A percentile compares a stretch with the other conserved stretches of the same genome.
Conservation (phyloP, 129 eudicot species). For the Saussurea involucrata region DNA sequence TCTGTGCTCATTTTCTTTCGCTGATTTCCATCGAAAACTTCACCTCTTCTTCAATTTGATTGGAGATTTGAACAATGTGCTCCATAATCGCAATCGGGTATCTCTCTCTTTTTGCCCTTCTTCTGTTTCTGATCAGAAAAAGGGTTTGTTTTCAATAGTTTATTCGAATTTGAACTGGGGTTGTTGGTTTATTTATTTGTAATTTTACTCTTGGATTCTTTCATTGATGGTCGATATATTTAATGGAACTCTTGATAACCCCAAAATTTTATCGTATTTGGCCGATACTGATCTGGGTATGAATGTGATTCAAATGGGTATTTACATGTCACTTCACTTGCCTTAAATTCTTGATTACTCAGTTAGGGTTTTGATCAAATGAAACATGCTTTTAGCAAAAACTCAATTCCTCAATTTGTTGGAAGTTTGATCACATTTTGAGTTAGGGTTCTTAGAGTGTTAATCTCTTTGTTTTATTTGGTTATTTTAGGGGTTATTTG, state of each 20-base stretch:
- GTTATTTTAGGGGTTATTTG: slow-evolving; percentile 8
- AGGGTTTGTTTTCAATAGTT: slow-evolving; percentile 10
- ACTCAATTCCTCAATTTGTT: slow-evolving; percentile 1
- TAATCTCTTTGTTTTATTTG: slow-evolving; percentile 19
- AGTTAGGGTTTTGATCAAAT: slow-evolving; percentile 15
- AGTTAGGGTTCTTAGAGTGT: slow-evolving; percentile 11
- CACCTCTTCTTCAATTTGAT: slow-evolving; percentile 22
- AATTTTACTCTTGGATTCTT: slow-evolving; percentile 18
- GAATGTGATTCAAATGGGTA: slow-evolving; percentile 13
- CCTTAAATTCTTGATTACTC: not conserved
- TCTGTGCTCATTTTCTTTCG: slow-evolving; percentile 12
- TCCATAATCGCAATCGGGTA: slow-evolving; percentile 41
- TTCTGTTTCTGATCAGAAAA: slow-evolving; percentile 7
- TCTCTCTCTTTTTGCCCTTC: slow-evolving; percentile 20
- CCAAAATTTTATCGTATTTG: not conserved
- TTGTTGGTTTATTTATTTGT: slow-evolving; percentile 7
- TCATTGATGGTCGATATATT: slow-evolving; percentile 3
- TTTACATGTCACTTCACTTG: not conserved
- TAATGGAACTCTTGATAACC: slow-evolving; percentile 12
- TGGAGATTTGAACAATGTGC: slow-evolving; percentile 32
- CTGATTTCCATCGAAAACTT: slow-evolving; percentile 20
- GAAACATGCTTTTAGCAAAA: not conserved
- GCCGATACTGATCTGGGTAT: not conserved
- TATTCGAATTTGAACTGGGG: slow-evolving; percentile 28
- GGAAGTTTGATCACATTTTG: slow-evolving; percentile 4